Base-by-base conservation (phyloP, 2,329 filamentous ascomycete genomes). In the Acrodontium crateriforme region DNA sequence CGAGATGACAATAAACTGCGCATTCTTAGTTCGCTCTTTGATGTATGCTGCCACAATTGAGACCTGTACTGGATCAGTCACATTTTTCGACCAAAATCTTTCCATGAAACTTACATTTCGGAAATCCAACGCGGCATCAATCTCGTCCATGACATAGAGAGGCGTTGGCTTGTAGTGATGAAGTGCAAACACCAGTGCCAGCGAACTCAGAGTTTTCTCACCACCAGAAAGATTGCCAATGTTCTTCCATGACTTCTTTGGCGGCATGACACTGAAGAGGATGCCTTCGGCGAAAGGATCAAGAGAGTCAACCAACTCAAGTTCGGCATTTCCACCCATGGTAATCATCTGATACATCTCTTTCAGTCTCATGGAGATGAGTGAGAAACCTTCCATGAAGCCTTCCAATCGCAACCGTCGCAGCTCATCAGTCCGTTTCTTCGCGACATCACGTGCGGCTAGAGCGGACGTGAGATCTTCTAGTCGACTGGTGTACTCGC, bases 321-420 rank as follows among this genome's bases (percentile, higher is more conserved):
- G 71, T 59, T 98, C 89, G 0, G 89, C 89, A 46, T 98, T 98
- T 31, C 89, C 89, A 36, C 89, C 89, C 84, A 98, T 95, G 13
- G 89, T 98, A 53, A 98, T 98, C 85, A 98, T 94, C 54, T 98
- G 89, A 60, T 98, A 98, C 89, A 98, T 98, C 51, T 98, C 89
- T 63, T 98, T 98, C 24, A 98, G 67, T 1, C 87, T 79, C 14
- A 94, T 66, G 2, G 87, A 95, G 55, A 98, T 98, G 37, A 74
- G 78, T 47, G 78, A 78, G 62, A 98, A 95, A 20, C 91, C 89
- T 51, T 91, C 83, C 85, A 95, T 95, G 68, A 98, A 98, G 18
- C 89, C 87, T 45, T 94, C 87, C 6, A 95, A 66, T 16, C 89
- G 81, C 27, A 93, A 65, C 9, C 83, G 79, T 9, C 89, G 80